Percentiles rank a stretch among this genome's conserved stretches.
Conservation (phyloP, 768 basidiomycete species). For the Tylopilus rubrobrunneus region DNA sequence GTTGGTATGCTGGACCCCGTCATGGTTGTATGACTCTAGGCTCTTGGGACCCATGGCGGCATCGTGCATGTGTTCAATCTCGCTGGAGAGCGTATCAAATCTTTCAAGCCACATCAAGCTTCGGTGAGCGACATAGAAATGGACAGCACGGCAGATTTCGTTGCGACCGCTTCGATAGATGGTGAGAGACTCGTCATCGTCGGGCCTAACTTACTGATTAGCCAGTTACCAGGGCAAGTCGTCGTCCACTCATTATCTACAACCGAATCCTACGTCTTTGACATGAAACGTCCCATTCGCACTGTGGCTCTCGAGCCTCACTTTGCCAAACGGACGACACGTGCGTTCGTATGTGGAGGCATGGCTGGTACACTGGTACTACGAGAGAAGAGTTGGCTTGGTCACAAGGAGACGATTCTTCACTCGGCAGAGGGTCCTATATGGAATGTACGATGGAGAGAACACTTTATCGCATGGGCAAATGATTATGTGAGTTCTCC, state of each 20-base stretch:
- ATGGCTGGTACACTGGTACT: slow-evolving; percentile 83
- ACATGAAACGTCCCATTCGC: slow-evolving; percentile 90
- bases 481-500: slow-evolving; percentile 72
- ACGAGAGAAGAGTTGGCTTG: slow-evolving; percentile 95
- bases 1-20: not conserved
- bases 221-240: slow-evolving; percentile 69
- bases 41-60: slow-evolving; percentile 90
- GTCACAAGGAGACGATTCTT: slow-evolving; percentile 84
- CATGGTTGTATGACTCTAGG: slow-evolving; percentile 42
- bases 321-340: slow-evolving; percentile 73
- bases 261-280: slow-evolving; percentile 77
- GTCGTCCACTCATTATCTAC: slow-evolving; percentile 79
- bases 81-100: slow-evolving; percentile 77
- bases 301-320: slow-evolving; percentile 87
- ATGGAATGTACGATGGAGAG: slow-evolving; percentile 87
- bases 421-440: slow-evolving; percentile 91
- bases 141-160: slow-evolving; percentile 81
- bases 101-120: slow-evolving; percentile 86
- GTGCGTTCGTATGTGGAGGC: slow-evolving; percentile 88
- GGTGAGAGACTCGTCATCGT: slow-evolving; percentile 45
- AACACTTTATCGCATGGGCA: slow-evolving; percentile 90
- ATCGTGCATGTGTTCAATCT: slow-evolving; percentile 83
- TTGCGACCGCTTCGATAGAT: slow-evolving; percentile 91
- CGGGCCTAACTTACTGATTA: slow-evolving; percentile 53
- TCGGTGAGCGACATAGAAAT: slow-evolving; percentile 83